Conservation (phyloP, 2,329 filamentous ascomycete genomes). For the Cordyceps cicadae region DNA sequence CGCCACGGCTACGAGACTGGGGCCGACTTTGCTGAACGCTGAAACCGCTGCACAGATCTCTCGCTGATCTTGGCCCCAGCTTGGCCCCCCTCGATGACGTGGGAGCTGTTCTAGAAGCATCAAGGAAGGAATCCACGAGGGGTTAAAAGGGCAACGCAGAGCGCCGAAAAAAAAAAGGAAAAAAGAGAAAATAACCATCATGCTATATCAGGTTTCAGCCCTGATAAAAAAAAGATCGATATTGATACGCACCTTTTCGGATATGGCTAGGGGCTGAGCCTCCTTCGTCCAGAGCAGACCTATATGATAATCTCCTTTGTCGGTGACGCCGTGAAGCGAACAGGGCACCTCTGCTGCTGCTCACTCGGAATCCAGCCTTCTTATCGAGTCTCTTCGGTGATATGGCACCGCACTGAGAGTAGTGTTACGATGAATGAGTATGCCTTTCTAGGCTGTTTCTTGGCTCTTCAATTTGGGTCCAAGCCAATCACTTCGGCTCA, state of each 20-base stretch:
- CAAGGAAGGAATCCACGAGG: background rate
- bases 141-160: background rate
- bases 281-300: background rate
- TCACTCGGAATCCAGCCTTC: background rate
- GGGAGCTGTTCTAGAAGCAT: constrained; percentile 8
- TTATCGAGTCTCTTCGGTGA: background rate
- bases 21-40: background rate
- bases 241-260: background rate
- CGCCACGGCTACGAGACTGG: background rate
- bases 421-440: background rate
- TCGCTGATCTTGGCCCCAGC: background rate
- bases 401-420: no score
- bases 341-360: background rate
- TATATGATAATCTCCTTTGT: background rate
- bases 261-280: background rate
- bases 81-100: background rate
- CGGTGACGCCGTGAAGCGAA: background rate
- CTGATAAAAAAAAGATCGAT: background rate
- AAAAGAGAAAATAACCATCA: background rate
- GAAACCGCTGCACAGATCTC: constrained; percentile 4
- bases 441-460: background rate
- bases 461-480: background rate
- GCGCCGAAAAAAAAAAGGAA: background rate
- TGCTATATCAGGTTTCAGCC: background rate
- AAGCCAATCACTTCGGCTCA: background rate